Evolutionary conservation across 2,329 filamentous ascomycete genomes (phyloP).

Genomic region (Fusarium chaquense): DNA sequence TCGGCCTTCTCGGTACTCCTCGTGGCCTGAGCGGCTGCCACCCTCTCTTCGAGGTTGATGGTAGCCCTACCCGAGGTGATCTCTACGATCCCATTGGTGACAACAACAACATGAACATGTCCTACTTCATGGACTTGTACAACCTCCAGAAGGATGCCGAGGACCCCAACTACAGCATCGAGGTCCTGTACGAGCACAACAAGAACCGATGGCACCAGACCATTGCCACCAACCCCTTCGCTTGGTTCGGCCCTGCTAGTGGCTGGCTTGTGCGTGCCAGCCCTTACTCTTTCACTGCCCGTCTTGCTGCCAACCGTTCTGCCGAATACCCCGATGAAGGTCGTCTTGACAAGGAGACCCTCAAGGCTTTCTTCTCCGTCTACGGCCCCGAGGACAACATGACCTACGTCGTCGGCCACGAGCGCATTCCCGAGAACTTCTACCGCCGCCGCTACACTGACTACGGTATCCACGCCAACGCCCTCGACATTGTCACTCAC

Average conservation of each 20-base stretch:
- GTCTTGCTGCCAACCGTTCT: constrained; percentile 58
- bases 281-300: constrained; percentile 59
- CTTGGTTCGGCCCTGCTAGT: constrained; percentile 66
- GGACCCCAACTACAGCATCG: constrained; percentile 49
- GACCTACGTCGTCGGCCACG: constrained; percentile 60
- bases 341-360: constrained; percentile 48
- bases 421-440: constrained; percentile 66
- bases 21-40: constrained; percentile 64
- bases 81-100: constrained; percentile 63
- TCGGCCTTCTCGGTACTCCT: constrained; percentile 58
- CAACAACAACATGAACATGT: constrained; percentile 63
- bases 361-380: constrained; percentile 63
- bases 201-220: constrained; percentile 60
- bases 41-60: constrained; percentile 67
- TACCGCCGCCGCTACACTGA: constrained; percentile 57
- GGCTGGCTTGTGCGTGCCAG: constrained; percentile 63
- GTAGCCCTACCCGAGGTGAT: constrained; percentile 64
- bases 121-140: constrained; percentile 63
- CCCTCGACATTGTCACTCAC: constrained; percentile 55
- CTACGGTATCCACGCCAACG: constrained; percentile 59
- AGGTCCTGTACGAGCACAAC: constrained; percentile 58
- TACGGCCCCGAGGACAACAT: constrained; percentile 52
- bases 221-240: constrained; percentile 63
- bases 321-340: constrained; percentile 54
- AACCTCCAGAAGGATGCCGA: constrained; percentile 56